Evolutionary conservation across 257 asterid species (phyloP), one percentile per base, ranked within the genome.

Genomic region (Capsicum pubescens): DNA sequence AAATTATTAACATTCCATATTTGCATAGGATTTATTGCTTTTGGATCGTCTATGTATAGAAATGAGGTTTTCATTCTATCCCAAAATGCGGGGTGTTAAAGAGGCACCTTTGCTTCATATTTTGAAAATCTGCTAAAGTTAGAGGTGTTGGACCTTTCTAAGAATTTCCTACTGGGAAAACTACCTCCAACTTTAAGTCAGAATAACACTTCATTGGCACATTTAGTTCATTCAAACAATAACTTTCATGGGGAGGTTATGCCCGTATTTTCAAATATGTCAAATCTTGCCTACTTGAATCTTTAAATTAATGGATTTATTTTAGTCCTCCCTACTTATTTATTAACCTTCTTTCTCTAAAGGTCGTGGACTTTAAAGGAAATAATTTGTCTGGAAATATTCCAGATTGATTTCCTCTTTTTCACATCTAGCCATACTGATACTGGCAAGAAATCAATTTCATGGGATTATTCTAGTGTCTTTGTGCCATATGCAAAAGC

Each of bases 161-260:
- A 80, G 81, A 85, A 85, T 74, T 69, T 26, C 82, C 79, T 85
- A 5, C 63, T 1, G 46, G 87, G 87, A 36, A 50, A 80, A 72
- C 68, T 70, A 21, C 85, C 85, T 42, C 16, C 26, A 9, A 14
- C 68, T 12, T 81, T 85, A 59, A 69, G 82, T 61, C 66, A 32
- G 82, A 80, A 81, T 71, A 14, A 70, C 82, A 80, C 58, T 16
- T 69, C 84, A 68, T 67, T 85, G 36, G 67, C 57, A 57, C 82
- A 80, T 16, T 57, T 81, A 32, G 77, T 80, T 48, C 82, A 59
- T 35, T 85, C 87, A 81, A 69, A 42, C 76, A 81, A 81, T 46
- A 39, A 70, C 68, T 85, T 85, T 26, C 64, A 21, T 0, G 82
- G 81, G 74, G 46, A 68, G 54, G n/a, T 15, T 50, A 46, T 85